phyloP scores from a whole-genome alignment of 2,329 filamentous ascomycete genomes.

The Aspergillus puulaauensis region DNA sequence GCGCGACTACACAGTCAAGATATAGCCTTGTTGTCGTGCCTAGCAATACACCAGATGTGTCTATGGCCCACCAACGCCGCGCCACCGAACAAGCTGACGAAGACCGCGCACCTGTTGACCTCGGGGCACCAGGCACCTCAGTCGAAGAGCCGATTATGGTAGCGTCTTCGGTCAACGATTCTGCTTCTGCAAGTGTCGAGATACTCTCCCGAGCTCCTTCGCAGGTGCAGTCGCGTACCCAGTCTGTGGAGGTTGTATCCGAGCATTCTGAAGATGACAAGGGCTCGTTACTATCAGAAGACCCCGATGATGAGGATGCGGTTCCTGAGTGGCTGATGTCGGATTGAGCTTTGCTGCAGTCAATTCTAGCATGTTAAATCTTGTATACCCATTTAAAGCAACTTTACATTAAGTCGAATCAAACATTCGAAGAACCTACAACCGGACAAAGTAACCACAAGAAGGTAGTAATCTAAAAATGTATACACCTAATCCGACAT shows the following conservation, averaged over 20 bases:
- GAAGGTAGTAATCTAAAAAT: background rate
- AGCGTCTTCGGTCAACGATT: slow-evolving; percentile 24
- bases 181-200: slow-evolving; percentile 28
- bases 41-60: background rate
- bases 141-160: slow-evolving; percentile 25
- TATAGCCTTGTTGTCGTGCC: slow-evolving; percentile 35
- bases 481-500: background rate
- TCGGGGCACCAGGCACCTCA: slow-evolving; percentile 20
- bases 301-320: slow-evolving; percentile 65
- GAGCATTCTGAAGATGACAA: slow-evolving; percentile 38
- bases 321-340: slow-evolving; percentile 63
- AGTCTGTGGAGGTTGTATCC: slow-evolving; percentile 14
- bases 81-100: background rate
- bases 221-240: slow-evolving; percentile 9
- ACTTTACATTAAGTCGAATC: no score
- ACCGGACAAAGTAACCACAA: background rate
- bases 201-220: slow-evolving; percentile 22
- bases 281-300: slow-evolving; percentile 58
- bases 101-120: background rate
- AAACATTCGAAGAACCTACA: no score
- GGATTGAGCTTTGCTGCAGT: slow-evolving; percentile 19
- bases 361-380: no score
- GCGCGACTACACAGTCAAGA: slow-evolving; percentile 7
- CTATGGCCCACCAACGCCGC: background rate
- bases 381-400: no score